These are phyloP conservation scores for Brettanomyces anomalus DNA, from an alignment of 805 yeast species.

Conservation along the genomic window DNA sequence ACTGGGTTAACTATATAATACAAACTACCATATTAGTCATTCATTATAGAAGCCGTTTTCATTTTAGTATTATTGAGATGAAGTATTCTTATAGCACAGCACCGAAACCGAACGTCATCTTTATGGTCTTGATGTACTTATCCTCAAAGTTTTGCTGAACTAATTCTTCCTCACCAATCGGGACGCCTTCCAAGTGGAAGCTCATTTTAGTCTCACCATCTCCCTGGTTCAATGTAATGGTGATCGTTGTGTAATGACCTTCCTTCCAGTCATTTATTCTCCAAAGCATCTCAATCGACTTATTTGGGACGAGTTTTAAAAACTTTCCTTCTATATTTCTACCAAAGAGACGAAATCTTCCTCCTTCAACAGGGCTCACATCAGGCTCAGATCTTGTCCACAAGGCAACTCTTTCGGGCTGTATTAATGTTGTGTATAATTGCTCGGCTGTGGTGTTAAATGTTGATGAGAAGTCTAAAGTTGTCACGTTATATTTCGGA, in stretches of 20 bases:
- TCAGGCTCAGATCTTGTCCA: slow-evolving; percentile 77
- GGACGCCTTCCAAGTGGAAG: slow-evolving; percentile 79
- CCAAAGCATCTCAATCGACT: slow-evolving; percentile 70
- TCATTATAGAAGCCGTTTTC: background rate
- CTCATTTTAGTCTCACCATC: slow-evolving; percentile 76
- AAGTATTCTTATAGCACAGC: slow-evolving; percentile 51
- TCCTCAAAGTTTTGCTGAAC: slow-evolving; percentile 81
- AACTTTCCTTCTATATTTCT: slow-evolving; percentile 78
- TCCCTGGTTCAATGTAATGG: slow-evolving; percentile 63
- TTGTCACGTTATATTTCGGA: slow-evolving; percentile 73
- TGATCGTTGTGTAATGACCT: slow-evolving; percentile 70
- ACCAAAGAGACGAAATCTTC: slow-evolving; percentile 67
- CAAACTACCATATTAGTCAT: background rate
- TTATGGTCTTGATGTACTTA: slow-evolving; percentile 82
- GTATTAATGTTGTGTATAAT: slow-evolving; percentile 66
- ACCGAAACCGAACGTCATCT: slow-evolving; percentile 90
- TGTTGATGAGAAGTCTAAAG: slow-evolving; percentile 64
- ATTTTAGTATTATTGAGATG: background rate
- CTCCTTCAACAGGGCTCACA: slow-evolving; percentile 51
- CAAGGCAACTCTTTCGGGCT: slow-evolving; percentile 71
- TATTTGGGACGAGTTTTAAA: slow-evolving; percentile 46
- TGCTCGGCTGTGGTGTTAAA: slow-evolving; percentile 88
- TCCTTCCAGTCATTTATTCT: slow-evolving; percentile 80
- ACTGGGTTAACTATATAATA: background rate
- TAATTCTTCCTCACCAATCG: slow-evolving; percentile 89